Base-by-base conservation (phyloP, 495 filamentous ascomycete species). In the Annulohypoxylon maeteangense region DNA sequence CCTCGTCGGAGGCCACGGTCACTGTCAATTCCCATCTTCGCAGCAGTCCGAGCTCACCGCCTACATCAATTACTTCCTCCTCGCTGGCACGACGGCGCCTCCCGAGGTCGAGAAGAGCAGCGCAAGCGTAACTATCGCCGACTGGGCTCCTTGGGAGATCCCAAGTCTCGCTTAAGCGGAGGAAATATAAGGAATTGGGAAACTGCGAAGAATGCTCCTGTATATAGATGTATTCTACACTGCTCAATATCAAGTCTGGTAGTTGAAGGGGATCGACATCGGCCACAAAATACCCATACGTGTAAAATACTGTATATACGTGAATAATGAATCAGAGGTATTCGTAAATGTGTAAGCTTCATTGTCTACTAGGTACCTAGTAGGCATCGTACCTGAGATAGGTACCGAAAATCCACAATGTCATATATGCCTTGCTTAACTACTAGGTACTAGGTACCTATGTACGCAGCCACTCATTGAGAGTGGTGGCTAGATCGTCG, bases 11-110 rank as follows among this genome's bases (percentile, higher is more conserved):
- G 81, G 80, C 62, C 84, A 88, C 74, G 67, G 59, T 25, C 87
- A 89, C 71, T 89, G 87, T 76, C 61, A 64, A 62, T 88, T 89
- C 78, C 86, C 86, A 1, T 79, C 74, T 12, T 74, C 75, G 22
- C 79, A 86, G 74, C 75, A 81, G 56, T 32, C 81, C n/a, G 83
- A 88, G 50, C 79, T 89, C 55, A 85, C 76, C 6, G 78, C 82
- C 2, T 89, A 83, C 78, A 82, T 88, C 67, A 80, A 84, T 70
- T 83, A 84, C 75, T 89, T 83, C 77, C 71, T 88, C 59, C 74
- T 87, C 65, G 77, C 75, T 55, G 61, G 74, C 23, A 61, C 60
- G 40, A 76, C 74, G 11, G 75, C 70, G 10, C 82, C 82, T 0
- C 69, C 70, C 8, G 76, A 74, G 44, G 74, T 84, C 50, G 80